These are phyloP conservation scores for Solanum bulbocastanum DNA, from an alignment of 257 asterid genomes.

Conservation along the genomic window DNA sequence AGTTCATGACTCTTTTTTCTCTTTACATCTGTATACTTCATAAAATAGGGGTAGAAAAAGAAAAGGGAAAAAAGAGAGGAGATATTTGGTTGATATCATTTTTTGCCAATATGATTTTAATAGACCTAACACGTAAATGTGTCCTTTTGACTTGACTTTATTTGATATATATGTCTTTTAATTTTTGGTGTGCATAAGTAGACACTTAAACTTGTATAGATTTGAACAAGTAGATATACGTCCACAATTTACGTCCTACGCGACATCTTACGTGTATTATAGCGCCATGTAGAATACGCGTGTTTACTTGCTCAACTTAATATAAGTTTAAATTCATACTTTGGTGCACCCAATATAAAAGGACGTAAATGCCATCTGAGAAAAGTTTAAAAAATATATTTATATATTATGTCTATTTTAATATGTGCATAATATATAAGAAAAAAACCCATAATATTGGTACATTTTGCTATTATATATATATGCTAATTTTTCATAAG, in stretches of 20 bases:
- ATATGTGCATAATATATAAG: too few species aligned
- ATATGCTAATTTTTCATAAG: too few species aligned
- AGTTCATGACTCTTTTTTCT: neutral
- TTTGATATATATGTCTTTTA: too few species aligned
- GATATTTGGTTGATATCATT: neutral
- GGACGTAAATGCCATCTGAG: neutral
- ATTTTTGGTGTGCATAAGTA: accelerated
- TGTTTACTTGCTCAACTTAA: neutral
- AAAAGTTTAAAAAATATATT: too few species aligned
- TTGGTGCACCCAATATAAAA: too few species aligned
- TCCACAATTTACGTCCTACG: too few species aligned
- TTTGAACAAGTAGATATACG: too few species aligned
- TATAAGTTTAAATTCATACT: neutral
- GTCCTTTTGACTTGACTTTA: too few species aligned
- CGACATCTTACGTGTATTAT: neutral
- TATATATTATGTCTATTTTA: too few species aligned
- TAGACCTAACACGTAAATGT: accelerated
- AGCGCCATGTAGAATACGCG: accelerated
- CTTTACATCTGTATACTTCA: neutral
- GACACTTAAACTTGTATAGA: too few species aligned
- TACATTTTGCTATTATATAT: too few species aligned
- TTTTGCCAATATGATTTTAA: neutral
- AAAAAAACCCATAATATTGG: too few species aligned
- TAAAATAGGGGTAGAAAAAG: neutral
- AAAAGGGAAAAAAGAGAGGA: neutral